phyloP scores from a whole-genome alignment of 495 filamentous ascomycete genomes.

The Neurospora sp. region DNA sequence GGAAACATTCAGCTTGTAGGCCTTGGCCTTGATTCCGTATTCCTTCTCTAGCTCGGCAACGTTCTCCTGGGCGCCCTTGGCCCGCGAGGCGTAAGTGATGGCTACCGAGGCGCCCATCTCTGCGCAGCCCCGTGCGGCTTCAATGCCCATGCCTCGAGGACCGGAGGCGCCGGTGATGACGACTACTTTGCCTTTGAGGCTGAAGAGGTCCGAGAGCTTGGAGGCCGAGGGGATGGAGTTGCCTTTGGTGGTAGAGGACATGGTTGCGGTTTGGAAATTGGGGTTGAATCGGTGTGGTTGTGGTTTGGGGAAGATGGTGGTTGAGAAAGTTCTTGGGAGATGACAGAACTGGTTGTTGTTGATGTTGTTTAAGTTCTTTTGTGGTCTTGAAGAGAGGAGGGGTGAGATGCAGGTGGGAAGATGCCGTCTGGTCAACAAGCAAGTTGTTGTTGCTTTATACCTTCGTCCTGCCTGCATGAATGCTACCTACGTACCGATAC shows the following conservation, averaged over 20 bases:
- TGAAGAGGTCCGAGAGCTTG: constrained; percentile 34
- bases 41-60: constrained; percentile 36
- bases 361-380: neutral
- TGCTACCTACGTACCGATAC: neutral
- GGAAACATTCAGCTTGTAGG: constrained; percentile 56
- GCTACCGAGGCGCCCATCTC: constrained; percentile 42
- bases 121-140: constrained; percentile 36
- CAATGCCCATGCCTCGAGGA: constrained; percentile 42
- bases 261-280: neutral
- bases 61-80: constrained; percentile 48
- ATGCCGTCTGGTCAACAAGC: neutral
- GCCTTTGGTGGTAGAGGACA: constrained; percentile 4
- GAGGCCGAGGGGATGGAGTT: constrained; percentile 20
- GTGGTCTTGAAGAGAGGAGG: neutral
- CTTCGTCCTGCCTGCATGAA: neutral
- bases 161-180: constrained; percentile 44
- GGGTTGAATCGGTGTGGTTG: neutral
- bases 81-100: constrained; percentile 36
- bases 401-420: neutral
- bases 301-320: neutral
- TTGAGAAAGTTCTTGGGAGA: neutral
- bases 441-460: neutral
- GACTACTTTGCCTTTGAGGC: constrained; percentile 43
- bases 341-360: neutral
- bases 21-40: constrained; percentile 50